phyloP scores from a whole-genome alignment of 352 stramenopile species.

The Pythium phragmiticola region DNA sequence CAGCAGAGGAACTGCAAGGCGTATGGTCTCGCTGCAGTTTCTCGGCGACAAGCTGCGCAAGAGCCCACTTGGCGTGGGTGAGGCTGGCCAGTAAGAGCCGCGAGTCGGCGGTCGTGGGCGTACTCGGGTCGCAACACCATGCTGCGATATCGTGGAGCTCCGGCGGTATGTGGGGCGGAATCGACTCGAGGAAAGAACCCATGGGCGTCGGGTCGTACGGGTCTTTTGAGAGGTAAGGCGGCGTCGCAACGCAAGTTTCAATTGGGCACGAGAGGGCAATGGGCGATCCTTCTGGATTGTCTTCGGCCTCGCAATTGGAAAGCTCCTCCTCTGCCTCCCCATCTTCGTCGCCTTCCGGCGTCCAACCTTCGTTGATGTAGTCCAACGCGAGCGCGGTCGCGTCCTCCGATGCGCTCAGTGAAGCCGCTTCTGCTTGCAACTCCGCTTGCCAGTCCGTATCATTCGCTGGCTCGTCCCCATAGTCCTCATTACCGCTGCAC shows the following conservation, averaged over 20 bases:
- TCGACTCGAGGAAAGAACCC: conserved; percentile 4
- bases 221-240: background rate
- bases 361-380: background rate
- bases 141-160: background rate
- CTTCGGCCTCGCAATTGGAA: background rate
- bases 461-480: background rate
- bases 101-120: conserved; percentile 8
- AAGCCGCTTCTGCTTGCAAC: conserved; percentile 1
- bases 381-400: background rate
- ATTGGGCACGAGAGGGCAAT: background rate
- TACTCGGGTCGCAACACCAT: conserved; percentile 1
- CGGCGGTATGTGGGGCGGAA: conserved; percentile 8
- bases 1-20: background rate
- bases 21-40: conserved; percentile 25
- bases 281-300: background rate
- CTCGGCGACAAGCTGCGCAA: conserved; percentile 30
- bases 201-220: too few relatives aligned
- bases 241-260: background rate
- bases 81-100: conserved; percentile 32
- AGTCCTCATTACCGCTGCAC: background rate
- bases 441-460: background rate
- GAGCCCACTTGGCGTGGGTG: conserved; percentile 23
- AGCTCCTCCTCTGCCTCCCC: background rate
- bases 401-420: conserved; percentile 4
- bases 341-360: too few relatives aligned